phyloP scores from a whole-genome alignment of 805 yeast species.

The Candida suzukii region DNA sequence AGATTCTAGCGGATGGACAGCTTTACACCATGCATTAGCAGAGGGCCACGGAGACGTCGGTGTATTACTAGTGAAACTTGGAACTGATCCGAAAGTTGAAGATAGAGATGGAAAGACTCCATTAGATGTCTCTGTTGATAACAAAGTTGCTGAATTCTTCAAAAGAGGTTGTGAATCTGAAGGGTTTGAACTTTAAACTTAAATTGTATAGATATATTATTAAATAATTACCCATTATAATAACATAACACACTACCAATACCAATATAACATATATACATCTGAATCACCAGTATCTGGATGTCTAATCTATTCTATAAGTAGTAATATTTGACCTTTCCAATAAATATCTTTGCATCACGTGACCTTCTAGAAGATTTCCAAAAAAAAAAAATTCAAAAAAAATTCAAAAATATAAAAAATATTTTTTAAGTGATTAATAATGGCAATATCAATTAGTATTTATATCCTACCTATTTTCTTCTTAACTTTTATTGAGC shows the following conservation, averaged over 20 bases:
- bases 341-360: background rate
- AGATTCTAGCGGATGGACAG: conserved; percentile 75
- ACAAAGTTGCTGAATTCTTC: conserved; percentile 38
- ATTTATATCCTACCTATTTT: background rate
- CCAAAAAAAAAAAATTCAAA: background rate
- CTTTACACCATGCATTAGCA: conserved; percentile 83
- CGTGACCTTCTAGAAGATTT: conserved; percentile 1
- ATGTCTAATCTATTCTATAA: too few species aligned
- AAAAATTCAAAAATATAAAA: too few species aligned
- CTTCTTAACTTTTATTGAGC: background rate
- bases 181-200: conserved; percentile 8
- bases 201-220: too few species aligned
- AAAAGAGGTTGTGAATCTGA: conserved; percentile 14
- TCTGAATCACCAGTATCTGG: too few species aligned
- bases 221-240: background rate
- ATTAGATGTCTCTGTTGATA: conserved; percentile 46
- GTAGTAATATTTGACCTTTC: too few species aligned
- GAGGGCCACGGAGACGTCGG: conserved; percentile 86
- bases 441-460: background rate
- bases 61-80: conserved; percentile 47
- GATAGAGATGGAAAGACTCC: conserved; percentile 51
- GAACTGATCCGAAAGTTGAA: conserved; percentile 52
- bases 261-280: too few species aligned
- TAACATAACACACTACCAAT: too few species aligned
- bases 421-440: conserved; percentile 2